Evolutionary conservation across 306 rosid genomes (phyloP), one percentile per base, ranked within the genome.

Genomic region (Bauhinia variegata): DNA sequence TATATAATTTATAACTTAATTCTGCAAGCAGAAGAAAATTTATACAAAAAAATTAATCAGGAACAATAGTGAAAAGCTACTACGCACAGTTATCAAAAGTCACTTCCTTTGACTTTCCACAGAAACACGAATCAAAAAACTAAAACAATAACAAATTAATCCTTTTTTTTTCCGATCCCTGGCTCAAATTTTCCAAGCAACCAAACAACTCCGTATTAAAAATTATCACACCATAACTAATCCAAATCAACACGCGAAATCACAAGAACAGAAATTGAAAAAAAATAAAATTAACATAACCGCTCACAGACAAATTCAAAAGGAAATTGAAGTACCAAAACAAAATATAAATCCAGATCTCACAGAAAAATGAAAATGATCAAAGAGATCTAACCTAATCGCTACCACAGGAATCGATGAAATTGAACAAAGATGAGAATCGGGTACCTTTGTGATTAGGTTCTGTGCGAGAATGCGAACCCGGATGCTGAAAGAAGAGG

Each of bases 321-420:
- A 39, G 44, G 2, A 61, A 28, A 34, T 10, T 16, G 9, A 7
- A 23, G 49, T 17, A 8, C 3, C 0, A 10, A 5, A 47, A 36
- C 3, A 38, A 31, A 59, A 59, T 16, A 39, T 15, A 18, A 38
- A 41, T 49, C 7, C 43, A 55, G 78, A 67, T 76, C 79, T 73
- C 59, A 8, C 15, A 12, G 13, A 37, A 17, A 14, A 37, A n/a
- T n/a, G 8, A 5, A 34, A 12, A 16, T 8, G 48, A 11, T 12
- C 5, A 8, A 62, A 19, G 12, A 54, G 59, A 71, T 62, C 70
- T 6, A 33, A 70, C 23, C 41, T 14, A 9, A 36, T 16, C 16
- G 14, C 49, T 76, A 52, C 63, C 75, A 31, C n/a, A 63, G 16
- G 60, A 5, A 51, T 47, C 15, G 18, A 49, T 15, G 6, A 74